Base-by-base conservation (phyloP, 2,329 filamentous ascomycete genomes). In the Macrophomina tecta region DNA sequence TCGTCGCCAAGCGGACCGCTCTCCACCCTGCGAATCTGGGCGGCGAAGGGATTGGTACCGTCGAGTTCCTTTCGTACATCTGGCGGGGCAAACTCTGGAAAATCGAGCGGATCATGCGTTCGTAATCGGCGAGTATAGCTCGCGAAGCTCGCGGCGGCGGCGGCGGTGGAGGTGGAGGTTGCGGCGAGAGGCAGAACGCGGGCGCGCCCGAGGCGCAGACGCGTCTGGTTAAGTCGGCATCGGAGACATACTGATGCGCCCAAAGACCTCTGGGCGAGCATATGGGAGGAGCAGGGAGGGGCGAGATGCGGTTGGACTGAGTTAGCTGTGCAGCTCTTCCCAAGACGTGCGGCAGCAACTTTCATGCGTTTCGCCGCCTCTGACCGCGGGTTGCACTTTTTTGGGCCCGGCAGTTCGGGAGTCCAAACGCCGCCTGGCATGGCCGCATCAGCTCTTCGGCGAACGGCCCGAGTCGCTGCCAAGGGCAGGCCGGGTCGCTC, bases 241-340 rank as follows among this genome's bases (percentile, higher is more conserved):
- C 75, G 75, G 49, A 79, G 69, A 74, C 77, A 80, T 70, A 79
- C 71, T 64, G 76, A 78, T 70, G 77, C 76, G 71, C 72, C 72
- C 66, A 76, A 73, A 66, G 74, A 71, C 69, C 74, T 73, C 65
- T 72, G 72, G 64, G 74, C 74, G 73, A 78, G 75, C 78, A 80
- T 79, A 48, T 53, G 65, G 64, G 36, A 66, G 46, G 72, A 69
- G 71, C 72, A 70, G 40, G 53, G 16, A 23, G 23, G 12, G 53
- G 34, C 9, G 34, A 30, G n/a, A 16, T 34, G 30, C 51, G 34
- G 51, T 28, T 34, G 30, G 30, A 16, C 28, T 42, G 63, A 30
- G 38, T 46, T 56, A 51, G 51, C 58, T 30, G 58, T 48, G 58
- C 58, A 49, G 58, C 36, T 60, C 56, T 46, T 60, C 6, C 58